Base-by-base conservation (phyloP, 1,284 basidiomycete species). In the Rhodotorula sp. region DNA sequence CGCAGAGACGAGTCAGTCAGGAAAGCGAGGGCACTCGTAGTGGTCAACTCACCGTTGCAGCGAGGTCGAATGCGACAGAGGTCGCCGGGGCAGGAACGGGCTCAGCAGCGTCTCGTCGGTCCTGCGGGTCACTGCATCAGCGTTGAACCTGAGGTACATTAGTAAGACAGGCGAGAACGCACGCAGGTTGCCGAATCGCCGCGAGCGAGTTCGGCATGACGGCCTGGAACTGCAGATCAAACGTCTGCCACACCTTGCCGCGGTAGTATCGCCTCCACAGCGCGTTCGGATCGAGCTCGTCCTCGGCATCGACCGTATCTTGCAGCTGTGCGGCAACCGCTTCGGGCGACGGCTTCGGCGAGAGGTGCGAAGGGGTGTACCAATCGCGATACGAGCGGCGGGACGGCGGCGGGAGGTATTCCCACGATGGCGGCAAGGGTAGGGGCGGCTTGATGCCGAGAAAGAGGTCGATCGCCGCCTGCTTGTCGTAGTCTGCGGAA, bases 381-480 rank as follows among this genome's bases (percentile, higher is more conserved):
- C 94, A 97, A 68, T 90, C 84, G 73, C 87, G 87, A 80, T 97
- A 97, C 23, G 84, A 81, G 84, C 90, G 62, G 3, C 71, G 69
- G 8, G 70, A 59, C 4, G 61, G 44, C n/a, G 66, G 61, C 44
- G 64, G 64, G 23, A 49, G 49, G 46, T 54, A 67, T 16, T 52
- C 66, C 64, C 62, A 77, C 61, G 56, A 76, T 54, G 53, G 76
- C 63, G 42, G 76, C 65, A 63, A 70, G 4, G 74, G 58, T 0
- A 61, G 41, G 3, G 66, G 27, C 7, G 69, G 64, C 53, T 68
- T 86, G 4, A 97, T 87, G 19, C 96, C 95, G 5, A 99, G 88
- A 81, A 99, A 99, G 41, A 98, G 86, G 81, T 99, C 96, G 81
- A 98, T 99, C 0, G 97, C 94, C 1, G 91, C 88, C 82, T 99